phyloP scores from a whole-genome alignment of 345 rosid species.

The Eucalyptus grandis region DNA sequence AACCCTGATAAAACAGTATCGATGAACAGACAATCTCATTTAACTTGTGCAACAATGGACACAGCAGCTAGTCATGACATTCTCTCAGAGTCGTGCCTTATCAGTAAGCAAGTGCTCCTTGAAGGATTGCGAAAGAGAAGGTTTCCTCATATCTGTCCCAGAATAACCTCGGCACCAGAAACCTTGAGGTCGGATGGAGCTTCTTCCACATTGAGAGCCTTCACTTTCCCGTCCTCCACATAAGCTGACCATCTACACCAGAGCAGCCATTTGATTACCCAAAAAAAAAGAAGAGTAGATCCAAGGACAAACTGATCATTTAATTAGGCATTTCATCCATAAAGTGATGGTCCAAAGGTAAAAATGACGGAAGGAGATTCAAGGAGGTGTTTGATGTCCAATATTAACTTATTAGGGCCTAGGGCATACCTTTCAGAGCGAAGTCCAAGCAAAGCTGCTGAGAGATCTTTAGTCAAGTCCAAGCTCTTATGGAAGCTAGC shows the following conservation, averaged over 20 bases:
- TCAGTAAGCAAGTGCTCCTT: background rate
- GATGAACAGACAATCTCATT: background rate
- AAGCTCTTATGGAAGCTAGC: slow-evolving; percentile 89
- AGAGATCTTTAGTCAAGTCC: slow-evolving; percentile 76
- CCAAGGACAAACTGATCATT: background rate
- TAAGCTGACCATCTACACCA: slow-evolving; percentile 78
- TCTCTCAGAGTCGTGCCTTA: background rate
- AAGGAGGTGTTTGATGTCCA: background rate
- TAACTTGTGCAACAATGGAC: background rate
- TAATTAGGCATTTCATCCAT: background rate
- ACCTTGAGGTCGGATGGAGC: slow-evolving; percentile 90
- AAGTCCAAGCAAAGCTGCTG: slow-evolving; percentile 80
- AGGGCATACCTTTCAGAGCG: slow-evolving; percentile 59
- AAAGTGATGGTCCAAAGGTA: background rate
- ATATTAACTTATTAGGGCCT: background rate
- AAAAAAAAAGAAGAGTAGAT: background rate
- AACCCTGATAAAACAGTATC: background rate
- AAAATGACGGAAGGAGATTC: background rate
- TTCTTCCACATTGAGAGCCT: slow-evolving; percentile 72
- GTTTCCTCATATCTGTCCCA: slow-evolving; percentile 49
- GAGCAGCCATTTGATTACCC: background rate
- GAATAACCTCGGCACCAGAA: slow-evolving; percentile 60
- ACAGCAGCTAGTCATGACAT: background rate
- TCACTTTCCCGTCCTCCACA: slow-evolving; percentile 72
- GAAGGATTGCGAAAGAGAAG: background rate